These are phyloP conservation scores for Skeletonema menzelii DNA, from an alignment of 108 stramenopile species.

Conservation along the genomic window DNA sequence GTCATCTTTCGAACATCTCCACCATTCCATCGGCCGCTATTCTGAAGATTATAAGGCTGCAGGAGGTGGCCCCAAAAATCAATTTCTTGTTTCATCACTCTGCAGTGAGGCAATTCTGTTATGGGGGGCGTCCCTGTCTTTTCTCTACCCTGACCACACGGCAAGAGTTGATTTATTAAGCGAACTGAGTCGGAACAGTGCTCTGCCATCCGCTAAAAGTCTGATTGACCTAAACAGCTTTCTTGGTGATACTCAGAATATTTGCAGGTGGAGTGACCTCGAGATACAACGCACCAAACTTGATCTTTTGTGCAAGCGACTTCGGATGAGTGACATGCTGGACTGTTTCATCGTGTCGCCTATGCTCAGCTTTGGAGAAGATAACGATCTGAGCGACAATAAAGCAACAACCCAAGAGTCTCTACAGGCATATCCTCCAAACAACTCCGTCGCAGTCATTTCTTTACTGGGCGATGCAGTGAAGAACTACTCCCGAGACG, in stretches of 20 bases:
- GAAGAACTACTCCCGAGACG: background rate
- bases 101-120: constrained; percentile 55
- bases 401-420: background rate
- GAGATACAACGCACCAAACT: constrained; percentile 44
- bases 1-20: constrained; percentile 14
- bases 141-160: constrained; percentile 54
- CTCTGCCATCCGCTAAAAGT: constrained; percentile 19
- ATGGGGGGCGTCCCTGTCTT: constrained; percentile 72
- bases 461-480: constrained; percentile 24
- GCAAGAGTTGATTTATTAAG: constrained; percentile 48
- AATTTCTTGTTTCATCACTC: constrained; percentile 47
- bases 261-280: constrained; percentile 33
- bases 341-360: constrained; percentile 52
- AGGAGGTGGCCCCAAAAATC: constrained; percentile 26
- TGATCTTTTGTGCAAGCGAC: constrained; percentile 63
- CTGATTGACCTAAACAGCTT: background rate
- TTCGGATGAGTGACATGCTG: constrained; percentile 67
- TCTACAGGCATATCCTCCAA: background rate
- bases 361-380: constrained; percentile 7
- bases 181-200: background rate
- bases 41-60: constrained; percentile 1
- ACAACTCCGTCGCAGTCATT: constrained; percentile 12
- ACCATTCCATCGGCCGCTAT: constrained; percentile 16
- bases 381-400: background rate
- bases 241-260: background rate